Percentiles rank a stretch among this genome's conserved stretches.
Evolutionary conservation across 140 eudicot genomes (phyloP).

Genomic region (Anethum foeniculum): DNA sequence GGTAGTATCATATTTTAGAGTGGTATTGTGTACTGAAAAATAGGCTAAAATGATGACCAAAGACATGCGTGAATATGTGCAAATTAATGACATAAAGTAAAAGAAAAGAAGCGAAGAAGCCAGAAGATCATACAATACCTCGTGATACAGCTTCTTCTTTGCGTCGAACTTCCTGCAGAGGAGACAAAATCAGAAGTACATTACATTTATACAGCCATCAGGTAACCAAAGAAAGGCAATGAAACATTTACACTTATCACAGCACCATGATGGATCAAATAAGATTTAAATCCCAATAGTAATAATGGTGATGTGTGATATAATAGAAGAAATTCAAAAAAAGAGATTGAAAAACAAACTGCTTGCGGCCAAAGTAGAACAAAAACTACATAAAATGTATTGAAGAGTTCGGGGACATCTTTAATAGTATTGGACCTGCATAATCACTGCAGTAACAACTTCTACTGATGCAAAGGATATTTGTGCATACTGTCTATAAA

Average conservation of each 20-base stretch:
- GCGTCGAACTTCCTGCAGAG: slow-evolving; percentile 64
- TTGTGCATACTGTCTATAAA: background rate
- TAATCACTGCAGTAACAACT: background rate
- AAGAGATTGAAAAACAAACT: background rate
- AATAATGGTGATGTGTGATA: background rate
- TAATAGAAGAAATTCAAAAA: background rate
- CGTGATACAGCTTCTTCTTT: slow-evolving; percentile 89
- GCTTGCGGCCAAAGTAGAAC: background rate
- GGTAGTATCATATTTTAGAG: background rate
- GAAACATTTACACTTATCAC: background rate
- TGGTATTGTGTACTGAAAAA: background rate
- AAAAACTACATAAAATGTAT: background rate
- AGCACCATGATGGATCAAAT: background rate
- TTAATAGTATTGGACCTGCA: background rate
- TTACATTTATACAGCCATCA: background rate
- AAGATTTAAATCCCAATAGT: background rate
- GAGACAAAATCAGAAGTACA: slow-evolving; percentile 15
- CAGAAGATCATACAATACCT: slow-evolving; percentile 37
- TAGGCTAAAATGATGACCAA: background rate
- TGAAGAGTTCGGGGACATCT: background rate
- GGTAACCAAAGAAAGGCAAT: background rate
- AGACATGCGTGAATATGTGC: background rate
- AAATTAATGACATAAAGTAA: background rate
- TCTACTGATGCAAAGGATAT: background rate
- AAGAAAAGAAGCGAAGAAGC: background rate